These are phyloP conservation scores for Aspergillus tamarii DNA, from an alignment of 2,329 filamentous ascomycete genomes.

Conservation along the genomic window DNA sequence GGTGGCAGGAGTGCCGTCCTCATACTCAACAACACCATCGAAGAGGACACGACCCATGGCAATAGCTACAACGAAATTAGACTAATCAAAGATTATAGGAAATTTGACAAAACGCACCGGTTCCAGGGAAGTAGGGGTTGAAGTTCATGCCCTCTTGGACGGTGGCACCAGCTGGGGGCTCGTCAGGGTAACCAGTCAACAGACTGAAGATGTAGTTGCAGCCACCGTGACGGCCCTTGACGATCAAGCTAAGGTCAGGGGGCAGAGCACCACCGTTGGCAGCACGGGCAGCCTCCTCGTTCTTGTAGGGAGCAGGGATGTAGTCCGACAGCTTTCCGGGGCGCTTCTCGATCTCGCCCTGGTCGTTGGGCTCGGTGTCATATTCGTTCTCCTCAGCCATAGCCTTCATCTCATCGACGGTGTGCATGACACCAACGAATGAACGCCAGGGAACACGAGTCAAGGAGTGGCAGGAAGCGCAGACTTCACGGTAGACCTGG, in stretches of 20 bases:
- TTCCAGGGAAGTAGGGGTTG: constrained; percentile 99
- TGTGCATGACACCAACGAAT: constrained; percentile 88
- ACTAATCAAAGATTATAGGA: background rate
- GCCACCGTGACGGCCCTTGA: constrained; percentile 96
- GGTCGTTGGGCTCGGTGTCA: constrained; percentile 94
- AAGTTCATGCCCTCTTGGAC: constrained; percentile 95
- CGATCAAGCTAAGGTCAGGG: constrained; percentile 94
- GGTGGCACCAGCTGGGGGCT: constrained; percentile 84
- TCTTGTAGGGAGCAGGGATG: constrained; percentile 93
- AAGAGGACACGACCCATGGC: constrained; percentile 98
- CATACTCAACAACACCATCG: constrained; percentile 96
- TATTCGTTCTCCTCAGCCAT: constrained; percentile 98
- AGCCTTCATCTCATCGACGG: constrained; percentile 96
- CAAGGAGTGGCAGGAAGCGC: constrained; percentile 95
- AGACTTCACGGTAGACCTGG: constrained; percentile 99
- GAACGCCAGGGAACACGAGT: constrained; percentile 90
- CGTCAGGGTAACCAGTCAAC: constrained; percentile 95
- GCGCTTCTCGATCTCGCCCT: constrained; percentile 98
- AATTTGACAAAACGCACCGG: constrained; percentile 57
- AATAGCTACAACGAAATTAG: constrained; percentile 58
- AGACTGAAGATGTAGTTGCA: constrained; percentile 98
- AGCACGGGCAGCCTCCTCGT: constrained; percentile 96
- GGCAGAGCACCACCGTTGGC: constrained; percentile 98
- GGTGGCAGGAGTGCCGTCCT: constrained; percentile 90
- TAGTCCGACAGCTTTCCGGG: constrained; percentile 98